Conservation (phyloP, 768 basidiomycete species). For the Leccinellum luteum region DNA sequence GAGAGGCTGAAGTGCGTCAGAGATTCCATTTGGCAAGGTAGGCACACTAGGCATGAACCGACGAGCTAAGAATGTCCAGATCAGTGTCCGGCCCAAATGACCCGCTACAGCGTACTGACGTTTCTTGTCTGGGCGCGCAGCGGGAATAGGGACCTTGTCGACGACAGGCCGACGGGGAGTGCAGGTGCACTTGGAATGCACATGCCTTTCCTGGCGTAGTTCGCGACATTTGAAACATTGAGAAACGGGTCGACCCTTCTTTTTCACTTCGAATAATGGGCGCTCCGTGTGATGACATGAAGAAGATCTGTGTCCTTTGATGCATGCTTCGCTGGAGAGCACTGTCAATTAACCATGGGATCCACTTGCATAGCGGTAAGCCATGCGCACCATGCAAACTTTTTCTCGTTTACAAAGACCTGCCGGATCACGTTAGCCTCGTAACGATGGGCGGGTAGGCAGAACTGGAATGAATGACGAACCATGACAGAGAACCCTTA, state of each 20-base stretch:
- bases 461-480: background rate
- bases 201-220: conserved; percentile 72
- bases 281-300: conserved; percentile 83
- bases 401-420: conserved; percentile 77
- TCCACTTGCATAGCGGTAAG: background rate
- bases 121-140: conserved; percentile 33
- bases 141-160: conserved; percentile 33
- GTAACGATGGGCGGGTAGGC: background rate
- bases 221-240: conserved; percentile 87
- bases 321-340: conserved; percentile 75
- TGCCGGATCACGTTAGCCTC: conserved; percentile 15
- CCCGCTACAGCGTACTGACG: conserved; percentile 18
- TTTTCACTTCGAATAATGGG: conserved; percentile 90
- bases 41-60: conserved; percentile 71
- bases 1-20: conserved; percentile 44
- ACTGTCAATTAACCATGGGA: conserved; percentile 11
- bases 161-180: conserved; percentile 36
- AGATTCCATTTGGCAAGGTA: conserved; percentile 71
- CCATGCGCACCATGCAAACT: conserved; percentile 65
- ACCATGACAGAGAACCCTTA: conserved; percentile 21
- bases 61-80: conserved; percentile 43
- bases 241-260: conserved; percentile 88
- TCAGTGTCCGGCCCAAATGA: conserved; percentile 15
- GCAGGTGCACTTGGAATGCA: conserved; percentile 84
- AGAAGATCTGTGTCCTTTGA: conserved; percentile 92